Evolutionary conservation across 2,329 filamentous ascomycete genomes (phyloP), one percentile per base, ranked within the genome.

Genomic region (Cladosporium austrohemisphaericum): DNA sequence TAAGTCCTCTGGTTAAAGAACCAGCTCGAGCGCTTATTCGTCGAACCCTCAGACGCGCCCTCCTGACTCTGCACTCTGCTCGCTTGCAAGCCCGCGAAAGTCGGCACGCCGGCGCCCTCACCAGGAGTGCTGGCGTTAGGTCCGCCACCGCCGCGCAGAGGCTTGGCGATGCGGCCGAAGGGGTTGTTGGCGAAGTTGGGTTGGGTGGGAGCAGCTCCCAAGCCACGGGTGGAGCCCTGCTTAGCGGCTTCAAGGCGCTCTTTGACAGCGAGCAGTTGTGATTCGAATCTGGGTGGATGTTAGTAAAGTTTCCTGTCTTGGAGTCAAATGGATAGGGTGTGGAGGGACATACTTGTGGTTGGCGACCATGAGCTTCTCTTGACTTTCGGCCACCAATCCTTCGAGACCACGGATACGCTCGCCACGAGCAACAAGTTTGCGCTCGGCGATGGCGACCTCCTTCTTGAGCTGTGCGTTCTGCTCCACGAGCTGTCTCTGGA

Each of bases 381-480:
- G 93, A 65, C 89, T 95, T 69, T 98, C 93, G 69, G 95, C 90
- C 61, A 98, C 78, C 64, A 98, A 75, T 64, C 81, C 85, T 74
- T 98, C 93, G 37, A 98, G 76, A 67, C 88, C 94, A 69, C 94
- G 85, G 67, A 98, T 98, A 51, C 93, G 86, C 77, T 98, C 93
- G 66, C 97, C 97, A 60, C 93, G 80, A 19, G 93, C 93, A 68
- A 95, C 94, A 55, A 98, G 78, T 72, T 98, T 98, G 61, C 93
- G 83, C 76, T 98, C 93, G 0, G 93, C 93, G 66, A 98, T 98
- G 49, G 93, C 93, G 49, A 98, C 93, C 72, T 98, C 93, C 77
- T 98, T 97, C 83, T 98, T 98, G 63, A 98, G 77, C 55, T 85
- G 86, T 60, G 88, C 88, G 72, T 98, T 98, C 71, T 98, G 93